Percentiles rank a stretch among this genome's conserved stretches.
These are phyloP conservation scores for Chrysanthemum seticuspe DNA, from an alignment of 129 eudicot species.

Conservation along the genomic window DNA sequence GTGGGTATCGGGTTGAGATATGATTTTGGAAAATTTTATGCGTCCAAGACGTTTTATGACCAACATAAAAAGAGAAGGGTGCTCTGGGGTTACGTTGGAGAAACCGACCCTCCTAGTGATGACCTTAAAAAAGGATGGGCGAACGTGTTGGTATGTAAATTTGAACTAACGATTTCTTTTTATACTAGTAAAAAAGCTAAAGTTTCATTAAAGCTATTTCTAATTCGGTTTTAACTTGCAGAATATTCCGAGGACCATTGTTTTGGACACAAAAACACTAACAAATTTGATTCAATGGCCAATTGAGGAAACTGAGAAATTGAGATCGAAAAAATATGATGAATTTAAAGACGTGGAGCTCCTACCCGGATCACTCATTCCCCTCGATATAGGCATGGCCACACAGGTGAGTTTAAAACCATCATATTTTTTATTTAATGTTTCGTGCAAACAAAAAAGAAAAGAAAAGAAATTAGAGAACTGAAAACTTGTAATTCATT, in stretches of 20 bases:
- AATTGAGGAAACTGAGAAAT: conserved; percentile 63
- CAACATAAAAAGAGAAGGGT: conserved; percentile 62
- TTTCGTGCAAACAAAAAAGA: neutral
- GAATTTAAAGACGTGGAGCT: conserved; percentile 55
- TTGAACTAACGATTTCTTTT: neutral
- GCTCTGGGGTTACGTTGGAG: conserved; percentile 86
- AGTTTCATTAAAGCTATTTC: neutral
- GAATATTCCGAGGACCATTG: conserved; percentile 78
- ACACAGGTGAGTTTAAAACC: conserved; percentile 51
- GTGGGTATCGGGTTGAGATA: conserved; percentile 80
- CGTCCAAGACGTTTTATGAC: conserved; percentile 87
- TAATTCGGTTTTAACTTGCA: conserved; percentile 14
- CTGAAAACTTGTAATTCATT: neutral
- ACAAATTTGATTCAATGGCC: conserved; percentile 92
- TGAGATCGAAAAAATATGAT: conserved; percentile 38
- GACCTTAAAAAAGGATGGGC: conserved; percentile 88
- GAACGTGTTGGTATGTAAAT: conserved; percentile 61
- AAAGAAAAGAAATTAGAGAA: no score
- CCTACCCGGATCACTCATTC: conserved; percentile 70
- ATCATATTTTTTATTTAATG: neutral
- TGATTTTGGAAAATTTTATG: conserved; percentile 82
- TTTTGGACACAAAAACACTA: conserved; percentile 62
- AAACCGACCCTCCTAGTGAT: conserved; percentile 56
- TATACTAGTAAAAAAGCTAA: neutral
- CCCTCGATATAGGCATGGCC: conserved; percentile 53